phyloP scores from a whole-genome alignment of 345 rosid genomes.

The Citrus trifoliata region DNA sequence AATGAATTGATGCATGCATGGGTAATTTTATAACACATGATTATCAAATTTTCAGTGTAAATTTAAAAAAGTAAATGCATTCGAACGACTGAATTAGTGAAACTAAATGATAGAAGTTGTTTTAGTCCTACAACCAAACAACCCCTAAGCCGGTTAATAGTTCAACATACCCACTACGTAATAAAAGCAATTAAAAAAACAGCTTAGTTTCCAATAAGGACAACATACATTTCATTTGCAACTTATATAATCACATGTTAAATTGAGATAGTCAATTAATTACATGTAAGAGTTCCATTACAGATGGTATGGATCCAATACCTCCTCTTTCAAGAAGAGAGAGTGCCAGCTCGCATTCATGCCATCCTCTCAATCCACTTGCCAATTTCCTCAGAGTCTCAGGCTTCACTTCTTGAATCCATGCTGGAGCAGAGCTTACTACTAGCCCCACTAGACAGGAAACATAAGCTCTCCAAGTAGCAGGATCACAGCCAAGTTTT shows the following conservation, averaged over 20 bases:
- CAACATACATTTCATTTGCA: background rate
- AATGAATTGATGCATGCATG: too few species aligned
- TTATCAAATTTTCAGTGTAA: background rate
- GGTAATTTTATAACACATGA: background rate
- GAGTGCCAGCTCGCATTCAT: slow-evolving; percentile 50
- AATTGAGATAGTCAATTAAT: slow-evolving; percentile 16
- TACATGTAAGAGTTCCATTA: slow-evolving; percentile 31
- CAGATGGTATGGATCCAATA: slow-evolving; percentile 33
- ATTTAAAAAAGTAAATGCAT: background rate
- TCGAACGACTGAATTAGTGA: too few species aligned
- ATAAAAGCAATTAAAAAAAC: too few species aligned
- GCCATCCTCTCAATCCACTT: slow-evolving; percentile 48
- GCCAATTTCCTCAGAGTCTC: slow-evolving; percentile 52
- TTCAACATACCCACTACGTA: too few species aligned
- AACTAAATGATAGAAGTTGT: too few species aligned
- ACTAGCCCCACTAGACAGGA: slow-evolving; percentile 44
- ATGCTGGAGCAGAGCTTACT: slow-evolving; percentile 46
- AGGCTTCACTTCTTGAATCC: slow-evolving; percentile 45
- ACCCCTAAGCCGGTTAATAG: too few species aligned
- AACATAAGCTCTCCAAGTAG: slow-evolving; percentile 62
- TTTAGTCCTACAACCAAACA: too few species aligned
- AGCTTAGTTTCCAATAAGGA: background rate
- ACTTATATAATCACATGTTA: background rate
- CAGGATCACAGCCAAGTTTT: slow-evolving; percentile 47
- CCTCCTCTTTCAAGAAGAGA: slow-evolving; percentile 66